Evolutionary conservation across 371 early-diverging fungal species (phyloP).

Genomic region (Thermomucor indicae-seudaticae): DNA sequence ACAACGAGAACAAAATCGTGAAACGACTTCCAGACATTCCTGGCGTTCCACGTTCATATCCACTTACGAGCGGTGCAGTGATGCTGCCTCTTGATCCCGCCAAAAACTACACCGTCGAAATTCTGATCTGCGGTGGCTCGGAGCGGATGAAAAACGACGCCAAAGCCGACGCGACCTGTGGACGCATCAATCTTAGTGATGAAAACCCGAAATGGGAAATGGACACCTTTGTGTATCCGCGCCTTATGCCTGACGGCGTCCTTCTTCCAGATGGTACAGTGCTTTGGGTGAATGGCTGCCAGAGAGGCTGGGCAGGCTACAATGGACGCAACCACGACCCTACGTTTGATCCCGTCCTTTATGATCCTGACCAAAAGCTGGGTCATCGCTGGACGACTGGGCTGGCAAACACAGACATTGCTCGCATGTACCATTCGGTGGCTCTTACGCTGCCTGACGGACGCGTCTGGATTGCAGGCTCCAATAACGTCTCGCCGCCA

Average conservation of each 20-base stretch:
- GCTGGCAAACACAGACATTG: slow-evolving; percentile 52
- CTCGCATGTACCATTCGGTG: slow-evolving; percentile 67
- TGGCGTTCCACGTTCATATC: slow-evolving; percentile 57
- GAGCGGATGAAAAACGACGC: slow-evolving; percentile 30
- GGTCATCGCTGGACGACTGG: slow-evolving; percentile 42
- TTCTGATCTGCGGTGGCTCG: slow-evolving; percentile 62
- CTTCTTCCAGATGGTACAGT: slow-evolving; percentile 56
- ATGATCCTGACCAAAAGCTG: slow-evolving; percentile 39
- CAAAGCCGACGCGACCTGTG: slow-evolving; percentile 45
- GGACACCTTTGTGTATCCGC: slow-evolving; percentile 50
- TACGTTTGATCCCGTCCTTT: slow-evolving; percentile 53
- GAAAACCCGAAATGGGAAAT: slow-evolving; percentile 54
- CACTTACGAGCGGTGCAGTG: slow-evolving; percentile 54
- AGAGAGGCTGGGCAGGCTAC: slow-evolving; percentile 60
- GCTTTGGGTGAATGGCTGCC: slow-evolving; percentile 58
- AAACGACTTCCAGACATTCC: slow-evolving; percentile 50
- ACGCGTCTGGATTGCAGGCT: slow-evolving; percentile 46
- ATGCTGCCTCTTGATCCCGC: slow-evolving; percentile 58
- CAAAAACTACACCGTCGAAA: slow-evolving; percentile 54
- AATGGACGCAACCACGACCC: slow-evolving; percentile 50
- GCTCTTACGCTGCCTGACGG: slow-evolving; percentile 57
- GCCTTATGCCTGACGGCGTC: slow-evolving; percentile 66
- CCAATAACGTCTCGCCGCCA: slow-evolving; percentile 41
- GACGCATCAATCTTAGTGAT: slow-evolving; percentile 48
- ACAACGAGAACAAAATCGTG: slow-evolving; percentile 39